Evolutionary conservation across 768 basidiomycete genomes (phyloP).

Genomic region (Rhizopogon sp.): DNA sequence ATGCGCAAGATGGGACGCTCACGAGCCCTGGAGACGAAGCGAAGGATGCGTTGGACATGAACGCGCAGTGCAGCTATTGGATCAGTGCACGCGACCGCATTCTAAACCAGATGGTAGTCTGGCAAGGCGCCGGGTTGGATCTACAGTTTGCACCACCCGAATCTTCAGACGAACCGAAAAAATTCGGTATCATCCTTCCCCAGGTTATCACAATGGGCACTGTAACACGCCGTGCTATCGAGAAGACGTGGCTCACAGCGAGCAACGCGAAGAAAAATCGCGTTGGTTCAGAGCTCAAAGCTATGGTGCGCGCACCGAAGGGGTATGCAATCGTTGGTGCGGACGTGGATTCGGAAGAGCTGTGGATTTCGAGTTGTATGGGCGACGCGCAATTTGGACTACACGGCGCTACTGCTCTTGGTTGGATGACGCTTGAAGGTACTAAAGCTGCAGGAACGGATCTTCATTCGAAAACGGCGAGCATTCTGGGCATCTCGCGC

Average conservation of each 20-base stretch:
- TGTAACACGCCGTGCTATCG: constrained; percentile 94
- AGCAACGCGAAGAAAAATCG: constrained; percentile 97
- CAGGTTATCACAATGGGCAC: constrained; percentile 99
- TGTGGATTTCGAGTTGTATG: constrained; percentile 99
- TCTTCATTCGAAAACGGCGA: constrained; percentile 93
- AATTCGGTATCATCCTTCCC: constrained; percentile 90
- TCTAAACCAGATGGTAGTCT: constrained; percentile 88
- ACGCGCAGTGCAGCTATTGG: constrained; percentile 96
- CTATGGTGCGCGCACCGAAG: constrained; percentile 91
- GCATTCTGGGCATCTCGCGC: constrained; percentile 86
- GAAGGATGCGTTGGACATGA: constrained; percentile 83
- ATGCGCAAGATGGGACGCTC: constrained; percentile 81
- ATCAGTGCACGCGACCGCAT: constrained; percentile 91
- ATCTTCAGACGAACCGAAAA: constrained; percentile 29
- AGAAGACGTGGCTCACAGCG: constrained; percentile 97
- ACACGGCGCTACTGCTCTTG: constrained; percentile 93
- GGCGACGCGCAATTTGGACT: constrained; percentile 97
- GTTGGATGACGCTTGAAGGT: constrained; percentile 99
- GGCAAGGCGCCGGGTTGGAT: constrained; percentile 50
- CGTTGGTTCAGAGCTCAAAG: constrained; percentile 97
- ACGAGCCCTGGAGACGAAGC: constrained; percentile 80
- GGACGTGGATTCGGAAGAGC: constrained; percentile 97
- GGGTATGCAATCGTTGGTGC: constrained; percentile 96
- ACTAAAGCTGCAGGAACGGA: constrained; percentile 94
- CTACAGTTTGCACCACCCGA: constrained; percentile 41